Conservation (phyloP, 1,139 yeast species). For the Hyphopichia burtonii region DNA sequence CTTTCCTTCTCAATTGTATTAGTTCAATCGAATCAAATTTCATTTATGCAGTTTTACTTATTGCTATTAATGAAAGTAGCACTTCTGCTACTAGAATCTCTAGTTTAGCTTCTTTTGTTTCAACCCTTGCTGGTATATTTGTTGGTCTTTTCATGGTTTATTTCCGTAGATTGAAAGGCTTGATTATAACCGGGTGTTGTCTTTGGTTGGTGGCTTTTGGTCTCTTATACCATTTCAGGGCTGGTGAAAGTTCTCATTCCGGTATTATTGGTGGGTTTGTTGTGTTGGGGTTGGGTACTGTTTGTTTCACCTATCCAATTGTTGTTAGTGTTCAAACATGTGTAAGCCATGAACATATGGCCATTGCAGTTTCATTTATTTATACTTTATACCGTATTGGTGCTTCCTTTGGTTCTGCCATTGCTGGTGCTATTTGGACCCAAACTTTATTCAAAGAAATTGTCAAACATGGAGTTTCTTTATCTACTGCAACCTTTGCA, state of each 20-base stretch:
- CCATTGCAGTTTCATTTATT: slow-evolving; percentile 31
- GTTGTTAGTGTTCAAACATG: slow-evolving; percentile 33
- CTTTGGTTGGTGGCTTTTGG: slow-evolving; percentile 40
- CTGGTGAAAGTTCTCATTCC: slow-evolving; percentile 23
- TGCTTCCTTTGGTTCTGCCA: slow-evolving; percentile 32
- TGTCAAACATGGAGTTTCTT: slow-evolving; percentile 4
- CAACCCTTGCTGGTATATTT: slow-evolving; percentile 31
- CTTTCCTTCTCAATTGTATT: slow-evolving; percentile 30
- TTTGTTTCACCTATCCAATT: slow-evolving; percentile 36
- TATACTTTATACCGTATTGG: slow-evolving; percentile 37
- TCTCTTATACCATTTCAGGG: slow-evolving; percentile 32
- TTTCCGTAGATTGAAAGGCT: slow-evolving; percentile 29
- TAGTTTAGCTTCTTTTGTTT: slow-evolving; percentile 31
- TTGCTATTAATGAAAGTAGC: slow-evolving; percentile 30
- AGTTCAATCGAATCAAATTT: slow-evolving; percentile 30
- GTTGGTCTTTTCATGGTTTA: slow-evolving; percentile 32
- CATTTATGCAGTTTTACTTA: slow-evolving; percentile 34
- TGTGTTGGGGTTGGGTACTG: slow-evolving; percentile 37
- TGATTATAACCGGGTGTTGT: slow-evolving; percentile 32
- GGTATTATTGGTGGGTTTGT: slow-evolving; percentile 37
- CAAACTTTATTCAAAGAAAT: slow-evolving; percentile 2
- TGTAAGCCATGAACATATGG: slow-evolving; percentile 39
- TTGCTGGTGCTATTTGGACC: slow-evolving; percentile 42
- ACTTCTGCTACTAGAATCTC: slow-evolving; percentile 38
- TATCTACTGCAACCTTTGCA: slow-evolving; percentile 25